phyloP scores from a whole-genome alignment of 257 asterid species.

The Handroanthus guayacan region DNA sequence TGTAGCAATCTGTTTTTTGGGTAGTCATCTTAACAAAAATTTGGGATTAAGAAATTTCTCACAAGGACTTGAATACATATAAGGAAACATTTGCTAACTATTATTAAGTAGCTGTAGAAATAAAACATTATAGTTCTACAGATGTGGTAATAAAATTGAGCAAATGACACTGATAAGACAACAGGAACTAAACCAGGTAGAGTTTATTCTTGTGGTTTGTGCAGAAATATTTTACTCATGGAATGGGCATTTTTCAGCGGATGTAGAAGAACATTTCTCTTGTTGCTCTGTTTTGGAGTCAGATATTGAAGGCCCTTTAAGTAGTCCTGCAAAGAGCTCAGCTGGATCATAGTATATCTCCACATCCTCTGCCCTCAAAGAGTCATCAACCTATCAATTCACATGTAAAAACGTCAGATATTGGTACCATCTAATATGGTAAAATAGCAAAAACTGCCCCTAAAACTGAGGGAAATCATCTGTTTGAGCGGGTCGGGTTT shows the following conservation, averaged over 20 bases:
- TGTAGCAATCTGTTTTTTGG: too few species aligned
- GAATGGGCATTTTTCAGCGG: slow-evolving; percentile 54
- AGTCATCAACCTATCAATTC: slow-evolving; percentile 67
- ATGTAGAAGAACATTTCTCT: background rate
- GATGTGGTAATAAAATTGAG: background rate
- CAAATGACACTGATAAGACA: background rate
- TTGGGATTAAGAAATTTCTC: too few species aligned
- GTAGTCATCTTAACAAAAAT: too few species aligned
- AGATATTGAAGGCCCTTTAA: slow-evolving; percentile 48
- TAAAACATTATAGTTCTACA: background rate
- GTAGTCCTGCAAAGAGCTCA: slow-evolving; percentile 69
- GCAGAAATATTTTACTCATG: slow-evolving; percentile 36
- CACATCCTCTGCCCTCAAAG: slow-evolving; percentile 82
- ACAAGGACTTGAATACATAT: too few species aligned
- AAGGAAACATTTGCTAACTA: too few species aligned
- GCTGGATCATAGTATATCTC: slow-evolving; percentile 84
- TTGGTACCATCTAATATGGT: too few species aligned
- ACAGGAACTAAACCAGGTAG: background rate
- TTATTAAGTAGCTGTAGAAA: too few species aligned
- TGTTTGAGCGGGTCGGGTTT: too few species aligned
- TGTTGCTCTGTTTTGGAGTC: slow-evolving; percentile 14
- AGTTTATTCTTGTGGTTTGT: background rate
- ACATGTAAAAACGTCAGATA: background rate
- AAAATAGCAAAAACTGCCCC: too few species aligned
- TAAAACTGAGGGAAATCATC: too few species aligned